Evolutionary conservation across 768 basidiomycete species (phyloP).

Genomic region (Xerocomellus chrysenteron): DNA sequence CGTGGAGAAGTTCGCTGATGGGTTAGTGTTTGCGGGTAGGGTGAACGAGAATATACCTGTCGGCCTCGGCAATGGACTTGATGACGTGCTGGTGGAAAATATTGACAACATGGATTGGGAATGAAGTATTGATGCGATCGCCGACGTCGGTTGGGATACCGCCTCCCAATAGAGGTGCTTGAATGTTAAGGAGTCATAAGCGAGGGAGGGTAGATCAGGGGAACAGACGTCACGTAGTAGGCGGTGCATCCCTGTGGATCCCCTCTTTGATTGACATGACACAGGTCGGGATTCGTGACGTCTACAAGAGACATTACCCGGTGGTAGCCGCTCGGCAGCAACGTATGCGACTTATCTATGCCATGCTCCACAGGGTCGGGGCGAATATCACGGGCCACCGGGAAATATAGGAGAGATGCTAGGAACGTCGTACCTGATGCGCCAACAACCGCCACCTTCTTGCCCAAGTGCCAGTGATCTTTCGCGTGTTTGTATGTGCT

Average conservation of each 20-base stretch:
- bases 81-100: background rate
- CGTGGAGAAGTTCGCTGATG: constrained; percentile 49
- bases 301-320: constrained; percentile 21
- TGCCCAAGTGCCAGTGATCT: constrained; percentile 58
- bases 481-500: constrained; percentile 48
- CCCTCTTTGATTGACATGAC: constrained; percentile 45
- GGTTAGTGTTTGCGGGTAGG: background rate
- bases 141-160: constrained; percentile 8
- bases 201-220: background rate
- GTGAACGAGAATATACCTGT: background rate
- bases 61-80: background rate
- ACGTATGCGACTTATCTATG: constrained; percentile 34
- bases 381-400: constrained; percentile 43
- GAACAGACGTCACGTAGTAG: constrained; percentile 3
- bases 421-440: constrained; percentile 44
- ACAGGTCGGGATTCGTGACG: constrained; percentile 48
- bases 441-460: constrained; percentile 67
- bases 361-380: constrained; percentile 42
- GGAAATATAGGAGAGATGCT: too few relatives aligned
- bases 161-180: constrained; percentile 40
- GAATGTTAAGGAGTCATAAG: background rate
- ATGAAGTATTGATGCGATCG: constrained; percentile 40
- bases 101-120: constrained; percentile 28
- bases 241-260: constrained; percentile 32
- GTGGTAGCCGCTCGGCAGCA: background rate